Evolutionary conservation across 495 filamentous ascomycete species (phyloP).

Genomic region (Staphylotrichum longicolle): DNA sequence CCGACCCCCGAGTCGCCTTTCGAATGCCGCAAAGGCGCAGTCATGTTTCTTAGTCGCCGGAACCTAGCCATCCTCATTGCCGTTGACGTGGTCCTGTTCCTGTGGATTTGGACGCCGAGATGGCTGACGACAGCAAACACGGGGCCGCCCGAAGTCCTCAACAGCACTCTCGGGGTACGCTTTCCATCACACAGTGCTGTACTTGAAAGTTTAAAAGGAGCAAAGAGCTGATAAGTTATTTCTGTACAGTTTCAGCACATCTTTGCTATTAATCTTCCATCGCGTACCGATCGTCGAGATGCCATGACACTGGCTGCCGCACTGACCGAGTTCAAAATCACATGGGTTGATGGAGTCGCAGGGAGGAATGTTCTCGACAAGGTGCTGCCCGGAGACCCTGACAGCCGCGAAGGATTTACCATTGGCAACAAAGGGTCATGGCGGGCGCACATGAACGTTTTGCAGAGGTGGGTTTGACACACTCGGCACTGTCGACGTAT

Average conservation of each 20-base stretch:
- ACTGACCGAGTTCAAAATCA: constrained; percentile 50
- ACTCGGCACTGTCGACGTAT: too few species aligned
- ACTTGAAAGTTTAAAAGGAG: too few species aligned
- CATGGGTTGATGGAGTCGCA: constrained; percentile 53
- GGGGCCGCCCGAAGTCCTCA: constrained; percentile 23
- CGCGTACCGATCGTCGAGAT: constrained; percentile 62
- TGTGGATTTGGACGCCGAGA: constrained; percentile 7
- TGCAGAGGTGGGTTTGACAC: constrained; percentile 31
- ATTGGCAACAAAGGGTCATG: constrained; percentile 46
- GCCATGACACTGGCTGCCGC: constrained; percentile 54
- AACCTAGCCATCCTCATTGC: constrained; percentile 12
- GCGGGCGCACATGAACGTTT: constrained; percentile 48
- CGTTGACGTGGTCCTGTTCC: constrained; percentile 8
- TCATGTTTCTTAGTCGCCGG: constrained; percentile 25
- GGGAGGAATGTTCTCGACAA: constrained; percentile 43
- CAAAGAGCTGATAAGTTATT: not conserved
- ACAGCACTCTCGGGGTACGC: constrained; percentile 36
- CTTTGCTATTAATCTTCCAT: constrained; percentile 60
- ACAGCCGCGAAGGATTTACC: constrained; percentile 21
- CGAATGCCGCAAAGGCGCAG: constrained; percentile 15
- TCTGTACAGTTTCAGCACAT: constrained; percentile 56
- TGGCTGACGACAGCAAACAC: not conserved
- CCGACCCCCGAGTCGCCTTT: not conserved
- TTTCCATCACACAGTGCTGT: not conserved
- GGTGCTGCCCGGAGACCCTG: constrained; percentile 26